Evolutionary conservation across 352 stramenopile genomes (phyloP).

Genomic region (Phytophthora fragariae): DNA sequence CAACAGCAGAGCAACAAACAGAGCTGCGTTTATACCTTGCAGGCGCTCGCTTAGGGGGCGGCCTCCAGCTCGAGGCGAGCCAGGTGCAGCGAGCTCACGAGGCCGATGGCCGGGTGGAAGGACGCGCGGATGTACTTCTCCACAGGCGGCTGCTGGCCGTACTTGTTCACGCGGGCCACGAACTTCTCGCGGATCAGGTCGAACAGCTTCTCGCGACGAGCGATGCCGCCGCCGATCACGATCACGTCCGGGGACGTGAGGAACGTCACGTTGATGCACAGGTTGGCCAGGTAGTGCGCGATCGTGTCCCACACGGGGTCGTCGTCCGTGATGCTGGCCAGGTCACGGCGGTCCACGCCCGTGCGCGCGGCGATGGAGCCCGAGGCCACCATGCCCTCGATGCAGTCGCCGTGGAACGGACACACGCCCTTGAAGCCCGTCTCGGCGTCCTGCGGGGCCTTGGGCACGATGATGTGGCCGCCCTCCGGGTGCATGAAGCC

Average conservation of each 20-base stretch:
- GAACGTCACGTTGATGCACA: constrained; percentile 95
- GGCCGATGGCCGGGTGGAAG: constrained; percentile 76
- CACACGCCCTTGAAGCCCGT: constrained; percentile 60
- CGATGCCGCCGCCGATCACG: constrained; percentile 95
- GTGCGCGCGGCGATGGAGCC: constrained; percentile 91
- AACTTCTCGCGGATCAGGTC: constrained; percentile 85
- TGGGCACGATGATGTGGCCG: constrained; percentile 81
- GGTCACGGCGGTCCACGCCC: constrained; percentile 70
- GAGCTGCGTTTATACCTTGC: not conserved
- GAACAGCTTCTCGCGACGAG: constrained; percentile 91
- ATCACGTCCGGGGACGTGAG: constrained; percentile 95
- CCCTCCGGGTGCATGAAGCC: constrained; percentile 97
- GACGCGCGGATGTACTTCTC: constrained; percentile 76
- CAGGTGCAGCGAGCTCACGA: constrained; percentile 80
- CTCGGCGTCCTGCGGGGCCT: constrained; percentile 78
- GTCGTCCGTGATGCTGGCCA: constrained; percentile 86
- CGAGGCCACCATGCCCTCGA: constrained; percentile 94
- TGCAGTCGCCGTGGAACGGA: constrained; percentile 67
- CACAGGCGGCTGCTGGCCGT: constrained; percentile 76
- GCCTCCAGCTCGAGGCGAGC: constrained; percentile 51
- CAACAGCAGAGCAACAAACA: not conserved
- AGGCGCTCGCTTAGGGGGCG: not conserved
- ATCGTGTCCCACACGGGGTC: constrained; percentile 94
- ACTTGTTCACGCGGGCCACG: constrained; percentile 77
- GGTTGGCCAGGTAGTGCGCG: constrained; percentile 95